Evolutionary conservation across 495 filamentous ascomycete genomes (phyloP).

Genomic region (Margaritispora aquatica): DNA sequence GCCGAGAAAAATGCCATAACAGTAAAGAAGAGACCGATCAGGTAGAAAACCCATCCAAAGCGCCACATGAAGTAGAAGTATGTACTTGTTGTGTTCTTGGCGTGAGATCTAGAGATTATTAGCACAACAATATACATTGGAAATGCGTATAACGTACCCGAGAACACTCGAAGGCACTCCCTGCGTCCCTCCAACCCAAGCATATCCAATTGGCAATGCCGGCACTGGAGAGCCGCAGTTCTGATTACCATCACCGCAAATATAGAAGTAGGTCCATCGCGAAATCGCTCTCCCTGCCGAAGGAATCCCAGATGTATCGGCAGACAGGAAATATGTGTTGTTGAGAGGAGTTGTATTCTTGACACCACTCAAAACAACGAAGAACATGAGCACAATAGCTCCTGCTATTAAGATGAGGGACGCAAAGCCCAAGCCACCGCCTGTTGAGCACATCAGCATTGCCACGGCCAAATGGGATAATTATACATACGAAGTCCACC

Average conservation of each 20-base stretch:
- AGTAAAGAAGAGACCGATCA: conserved; percentile 60
- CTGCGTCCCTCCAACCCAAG: conserved; percentile 35
- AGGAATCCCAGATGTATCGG: conserved; percentile 62
- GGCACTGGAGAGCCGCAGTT: conserved; percentile 40
- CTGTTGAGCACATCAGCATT: conserved; percentile 18
- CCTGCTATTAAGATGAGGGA: conserved; percentile 72
- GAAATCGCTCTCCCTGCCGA: conserved; percentile 53
- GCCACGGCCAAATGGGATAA: background rate
- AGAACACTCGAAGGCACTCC: conserved; percentile 35
- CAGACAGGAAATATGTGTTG: conserved; percentile 76
- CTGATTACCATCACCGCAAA: conserved; percentile 45
- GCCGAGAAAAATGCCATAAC: conserved; percentile 45
- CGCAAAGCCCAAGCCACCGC: conserved; percentile 33
- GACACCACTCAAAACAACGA: conserved; percentile 69
- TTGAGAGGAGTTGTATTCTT: conserved; percentile 55
- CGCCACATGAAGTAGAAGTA: conserved; percentile 52
- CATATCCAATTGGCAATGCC: conserved; percentile 41
- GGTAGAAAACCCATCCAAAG: conserved; percentile 67
- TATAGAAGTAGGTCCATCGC: conserved; percentile 84
- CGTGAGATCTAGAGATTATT: conserved; percentile 27
- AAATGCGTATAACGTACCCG: conserved; percentile 24
- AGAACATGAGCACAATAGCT: conserved; percentile 69
- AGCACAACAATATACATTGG: background rate
- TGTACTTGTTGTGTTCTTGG: conserved; percentile 39
- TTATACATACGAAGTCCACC: background rate